These are phyloP conservation scores for Beauveria varroae DNA, from an alignment of 2,329 filamentous ascomycete genomes.

Conservation along the genomic window DNA sequence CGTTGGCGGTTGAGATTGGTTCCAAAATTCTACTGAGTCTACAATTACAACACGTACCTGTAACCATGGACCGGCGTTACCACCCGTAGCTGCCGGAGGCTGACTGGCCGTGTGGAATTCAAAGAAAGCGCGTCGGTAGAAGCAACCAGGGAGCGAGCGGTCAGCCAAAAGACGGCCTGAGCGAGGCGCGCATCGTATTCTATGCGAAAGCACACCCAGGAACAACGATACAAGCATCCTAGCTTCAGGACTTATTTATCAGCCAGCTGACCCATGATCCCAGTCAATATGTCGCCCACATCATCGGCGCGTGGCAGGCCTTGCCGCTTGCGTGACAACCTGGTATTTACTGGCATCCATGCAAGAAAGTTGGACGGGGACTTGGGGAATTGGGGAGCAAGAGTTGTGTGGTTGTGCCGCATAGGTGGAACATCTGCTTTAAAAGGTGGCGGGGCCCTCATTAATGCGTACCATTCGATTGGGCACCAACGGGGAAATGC, in stretches of 20 bases:
- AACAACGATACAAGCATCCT: no score
- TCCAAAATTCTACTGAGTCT: not conserved
- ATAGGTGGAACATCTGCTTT: constrained; percentile 6
- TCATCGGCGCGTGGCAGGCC: not conserved
- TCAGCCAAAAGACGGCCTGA: not conserved
- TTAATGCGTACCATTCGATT: constrained; percentile 12
- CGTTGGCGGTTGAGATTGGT: not conserved
- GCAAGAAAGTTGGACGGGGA: no score
- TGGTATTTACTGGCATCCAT: no score
- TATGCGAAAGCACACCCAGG: not conserved
- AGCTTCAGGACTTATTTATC: not conserved
- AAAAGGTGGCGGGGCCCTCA: constrained; percentile 5
- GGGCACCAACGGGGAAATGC: constrained; percentile 4
- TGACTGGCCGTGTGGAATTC: not conserved
- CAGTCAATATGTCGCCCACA: not conserved
- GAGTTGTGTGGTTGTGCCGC: not conserved
- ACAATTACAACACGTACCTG: no score
- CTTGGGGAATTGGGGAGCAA: no score
- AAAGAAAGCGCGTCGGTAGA: not conserved
- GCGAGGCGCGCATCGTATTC: not conserved
- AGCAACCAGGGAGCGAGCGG: not conserved
- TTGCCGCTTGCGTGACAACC: no score
- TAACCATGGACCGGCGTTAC: not conserved
- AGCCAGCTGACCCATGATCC: not conserved
- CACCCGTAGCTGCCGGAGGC: not conserved